Evolutionary conservation across 305 asterid species (phyloP).

Genomic region (Salvia sclarea): DNA sequence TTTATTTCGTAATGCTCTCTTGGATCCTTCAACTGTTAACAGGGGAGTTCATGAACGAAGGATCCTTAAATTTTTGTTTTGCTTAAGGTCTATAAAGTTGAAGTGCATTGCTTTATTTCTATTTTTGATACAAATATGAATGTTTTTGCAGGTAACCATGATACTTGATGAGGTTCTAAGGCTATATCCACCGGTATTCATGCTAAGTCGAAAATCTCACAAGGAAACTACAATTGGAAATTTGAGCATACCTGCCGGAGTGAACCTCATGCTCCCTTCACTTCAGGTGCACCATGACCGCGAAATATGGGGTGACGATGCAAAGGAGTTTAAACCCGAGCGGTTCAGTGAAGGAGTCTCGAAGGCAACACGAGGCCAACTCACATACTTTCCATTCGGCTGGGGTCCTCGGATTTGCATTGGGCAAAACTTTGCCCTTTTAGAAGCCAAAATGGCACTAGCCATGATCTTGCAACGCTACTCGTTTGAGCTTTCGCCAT

Average conservation of each 20-base stretch:
- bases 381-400: conserved; percentile 51
- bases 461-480: conserved; percentile 46
- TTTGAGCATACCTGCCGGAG: conserved; percentile 47
- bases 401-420: conserved; percentile 60
- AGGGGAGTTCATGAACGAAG: too few relatives aligned
- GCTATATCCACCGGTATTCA: conserved; percentile 53
- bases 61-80: too few relatives aligned
- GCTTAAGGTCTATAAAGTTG: too few relatives aligned
- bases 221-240: conserved; percentile 44
- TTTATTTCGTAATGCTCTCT: too few relatives aligned
- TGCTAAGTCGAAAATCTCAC: conserved; percentile 31
- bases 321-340: conserved; percentile 56
- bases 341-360: conserved; percentile 55
- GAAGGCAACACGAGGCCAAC: conserved; percentile 39
- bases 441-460: conserved; percentile 56
- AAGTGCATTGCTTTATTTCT: too few relatives aligned
- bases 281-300: conserved; percentile 49
- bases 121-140: too few relatives aligned
- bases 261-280: conserved; percentile 38
- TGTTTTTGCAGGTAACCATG: conserved; percentile 55
- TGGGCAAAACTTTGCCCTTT: conserved; percentile 51
- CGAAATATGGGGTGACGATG: conserved; percentile 60
- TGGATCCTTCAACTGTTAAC: too few relatives aligned
- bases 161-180: conserved; percentile 67
- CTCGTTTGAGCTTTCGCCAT: conserved; percentile 51